These are phyloP conservation scores for Talaromyces adpressus DNA, from an alignment of 495 filamentous ascomycete genomes.

Conservation along the genomic window DNA sequence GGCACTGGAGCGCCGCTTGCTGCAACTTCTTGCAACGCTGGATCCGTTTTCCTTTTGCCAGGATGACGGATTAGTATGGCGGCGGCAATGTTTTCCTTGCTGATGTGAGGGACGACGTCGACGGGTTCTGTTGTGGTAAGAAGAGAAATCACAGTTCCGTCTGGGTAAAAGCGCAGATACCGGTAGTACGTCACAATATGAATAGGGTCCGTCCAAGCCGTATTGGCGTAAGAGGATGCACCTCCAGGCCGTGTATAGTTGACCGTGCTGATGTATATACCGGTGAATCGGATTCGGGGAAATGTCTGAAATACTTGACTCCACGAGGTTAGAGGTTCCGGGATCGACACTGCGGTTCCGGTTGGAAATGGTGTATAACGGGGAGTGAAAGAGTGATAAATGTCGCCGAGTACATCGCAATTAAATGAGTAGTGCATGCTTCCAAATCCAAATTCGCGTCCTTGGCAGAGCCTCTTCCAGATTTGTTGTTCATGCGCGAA, in stretches of 20 bases:
- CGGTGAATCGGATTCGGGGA: slow-evolving; percentile 86
- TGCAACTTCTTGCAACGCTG: slow-evolving; percentile 12
- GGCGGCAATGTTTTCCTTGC: slow-evolving; percentile 39
- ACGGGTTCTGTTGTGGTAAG: slow-evolving; percentile 72
- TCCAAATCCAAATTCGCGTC: slow-evolving; percentile 65
- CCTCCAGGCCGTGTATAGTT: slow-evolving; percentile 87
- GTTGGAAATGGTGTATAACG: slow-evolving; percentile 38
- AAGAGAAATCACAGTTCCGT: slow-evolving; percentile 74
- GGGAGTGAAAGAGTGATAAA: slow-evolving; percentile 34
- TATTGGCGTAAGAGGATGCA: slow-evolving; percentile 42
- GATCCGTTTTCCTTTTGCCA: slow-evolving; percentile 27
- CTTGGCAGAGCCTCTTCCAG: slow-evolving; percentile 73
- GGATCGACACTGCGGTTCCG: slow-evolving; percentile 24
- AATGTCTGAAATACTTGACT: slow-evolving; percentile 68
- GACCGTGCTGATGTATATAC: slow-evolving; percentile 91
- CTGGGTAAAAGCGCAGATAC: slow-evolving; percentile 89
- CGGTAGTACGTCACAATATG: slow-evolving; percentile 98
- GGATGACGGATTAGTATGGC: slow-evolving; percentile 23
- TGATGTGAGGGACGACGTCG: slow-evolving; percentile 74
- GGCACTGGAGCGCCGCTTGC: slow-evolving; percentile 24
- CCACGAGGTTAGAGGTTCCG: slow-evolving; percentile 33
- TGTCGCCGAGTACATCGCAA: slow-evolving; percentile 54
- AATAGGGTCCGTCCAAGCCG: slow-evolving; percentile 74
- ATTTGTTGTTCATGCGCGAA: slow-evolving; percentile 80
- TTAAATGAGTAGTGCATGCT: slow-evolving; percentile 80